Evolutionary conservation across 768 basidiomycete genomes (phyloP).

Genomic region (Trametes cingulata): DNA sequence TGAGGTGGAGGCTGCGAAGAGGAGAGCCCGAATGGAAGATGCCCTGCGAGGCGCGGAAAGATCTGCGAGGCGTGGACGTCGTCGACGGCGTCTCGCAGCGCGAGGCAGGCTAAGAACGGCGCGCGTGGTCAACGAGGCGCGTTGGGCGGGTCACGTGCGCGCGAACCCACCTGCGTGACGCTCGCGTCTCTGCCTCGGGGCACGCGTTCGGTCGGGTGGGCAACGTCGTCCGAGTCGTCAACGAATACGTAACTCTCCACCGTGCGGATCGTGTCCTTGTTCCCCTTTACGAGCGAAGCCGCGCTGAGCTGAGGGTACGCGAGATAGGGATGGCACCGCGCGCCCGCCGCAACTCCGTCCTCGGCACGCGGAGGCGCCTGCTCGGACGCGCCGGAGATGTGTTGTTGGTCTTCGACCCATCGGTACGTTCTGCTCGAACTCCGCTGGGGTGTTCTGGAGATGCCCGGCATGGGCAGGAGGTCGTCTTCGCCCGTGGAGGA

Average conservation of each 20-base stretch:
- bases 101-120: slow-evolving; percentile 16
- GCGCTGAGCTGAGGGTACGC: slow-evolving; percentile 40
- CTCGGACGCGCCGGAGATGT: slow-evolving; percentile 23
- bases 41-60: slow-evolving; percentile 35
- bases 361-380: slow-evolving; percentile 25
- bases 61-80: slow-evolving; percentile 30
- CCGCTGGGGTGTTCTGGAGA: slow-evolving; percentile 30
- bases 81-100: slow-evolving; percentile 22
- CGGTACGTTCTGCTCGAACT: slow-evolving; percentile 43
- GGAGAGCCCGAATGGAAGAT: slow-evolving; percentile 41
- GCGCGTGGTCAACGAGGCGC: slow-evolving; percentile 21
- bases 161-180: slow-evolving; percentile 31
- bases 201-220: slow-evolving; percentile 23
- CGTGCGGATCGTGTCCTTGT: slow-evolving; percentile 36
- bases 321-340: slow-evolving; percentile 41
- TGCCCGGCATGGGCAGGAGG: slow-evolving; percentile 14
- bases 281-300: slow-evolving; percentile 29
- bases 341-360: slow-evolving; percentile 23
- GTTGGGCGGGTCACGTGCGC: slow-evolving; percentile 24
- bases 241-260: slow-evolving; percentile 45
- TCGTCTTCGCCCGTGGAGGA: slow-evolving; percentile 15
- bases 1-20: slow-evolving; percentile 44
- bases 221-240: slow-evolving; percentile 35
- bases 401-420: slow-evolving; percentile 47
- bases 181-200: slow-evolving; percentile 26